Conservation (phyloP, 2,329 filamentous ascomycete species). For the Periconia sp. region DNA sequence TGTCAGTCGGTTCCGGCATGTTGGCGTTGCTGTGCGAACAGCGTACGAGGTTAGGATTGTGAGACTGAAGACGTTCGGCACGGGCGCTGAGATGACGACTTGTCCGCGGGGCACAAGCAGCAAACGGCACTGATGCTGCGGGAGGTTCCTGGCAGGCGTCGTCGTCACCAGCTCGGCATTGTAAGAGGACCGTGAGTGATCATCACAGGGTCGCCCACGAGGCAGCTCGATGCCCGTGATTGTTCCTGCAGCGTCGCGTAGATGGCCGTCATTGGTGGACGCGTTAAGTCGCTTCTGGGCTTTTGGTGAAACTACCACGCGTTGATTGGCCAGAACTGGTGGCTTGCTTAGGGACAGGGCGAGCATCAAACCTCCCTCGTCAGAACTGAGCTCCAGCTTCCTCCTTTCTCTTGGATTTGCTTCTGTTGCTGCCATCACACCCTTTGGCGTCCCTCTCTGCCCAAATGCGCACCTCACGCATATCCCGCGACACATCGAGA, state of each 20-base stretch:
- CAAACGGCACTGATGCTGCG: neutral
- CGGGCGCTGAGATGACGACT: slow-evolving; percentile 3
- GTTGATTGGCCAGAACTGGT: slow-evolving; percentile 12
- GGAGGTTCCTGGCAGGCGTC: neutral
- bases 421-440: slow-evolving; percentile 3
- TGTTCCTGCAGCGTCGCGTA: slow-evolving; percentile 18
- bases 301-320: neutral
- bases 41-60: slow-evolving; percentile 9
- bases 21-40: slow-evolving; percentile 2
- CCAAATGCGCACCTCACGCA: slow-evolving; percentile 45
- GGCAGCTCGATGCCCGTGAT: slow-evolving; percentile 9
- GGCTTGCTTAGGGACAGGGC: neutral
- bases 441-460: slow-evolving; percentile 1
- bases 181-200: slow-evolving; percentile 11
- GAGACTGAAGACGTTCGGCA: slow-evolving; percentile 12
- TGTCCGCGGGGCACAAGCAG: slow-evolving; percentile 6
- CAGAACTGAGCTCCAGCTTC: slow-evolving; percentile 11
- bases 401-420: slow-evolving; percentile 5
- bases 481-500: slow-evolving; percentile 44
- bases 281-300: neutral
- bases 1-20: slow-evolving; percentile 53
- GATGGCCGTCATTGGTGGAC: slow-evolving; percentile 10
- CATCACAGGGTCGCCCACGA: slow-evolving; percentile 13
- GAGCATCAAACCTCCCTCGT: slow-evolving; percentile 16
- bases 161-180: slow-evolving; percentile 1